Conservation (phyloP, 1,284 basidiomycete species). For the Cystobasidium sp. region DNA sequence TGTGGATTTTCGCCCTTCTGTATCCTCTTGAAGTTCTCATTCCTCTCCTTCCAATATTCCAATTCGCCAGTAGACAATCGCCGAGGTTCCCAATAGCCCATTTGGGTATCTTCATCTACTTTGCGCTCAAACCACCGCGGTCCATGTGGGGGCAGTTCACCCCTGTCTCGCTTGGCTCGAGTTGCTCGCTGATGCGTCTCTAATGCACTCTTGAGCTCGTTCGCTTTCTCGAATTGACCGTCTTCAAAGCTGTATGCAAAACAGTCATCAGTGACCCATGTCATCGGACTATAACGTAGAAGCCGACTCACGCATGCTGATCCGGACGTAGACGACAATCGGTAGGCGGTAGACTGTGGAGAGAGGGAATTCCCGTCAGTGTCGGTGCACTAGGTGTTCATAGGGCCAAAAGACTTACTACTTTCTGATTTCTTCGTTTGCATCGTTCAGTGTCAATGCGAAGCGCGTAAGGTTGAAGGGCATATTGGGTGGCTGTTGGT, state of each 20-base stretch:
- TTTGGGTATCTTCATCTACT: slow-evolving; percentile 81
- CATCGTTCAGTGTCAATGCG: slow-evolving; percentile 87
- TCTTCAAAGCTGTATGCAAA: slow-evolving; percentile 46
- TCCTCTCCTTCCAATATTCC: slow-evolving; percentile 83
- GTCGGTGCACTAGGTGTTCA: neutral
- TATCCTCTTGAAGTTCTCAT: slow-evolving; percentile 64
- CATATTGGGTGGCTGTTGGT: slow-evolving; percentile 71
- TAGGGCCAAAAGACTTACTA: slow-evolving; percentile 54
- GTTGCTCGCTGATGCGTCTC: slow-evolving; percentile 86
- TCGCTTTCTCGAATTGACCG: slow-evolving; percentile 70
- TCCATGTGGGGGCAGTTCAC: slow-evolving; percentile 71
- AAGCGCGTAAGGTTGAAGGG: slow-evolving; percentile 96
- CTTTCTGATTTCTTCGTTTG: slow-evolving; percentile 69
- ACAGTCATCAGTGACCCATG: neutral
- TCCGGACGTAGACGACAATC: slow-evolving; percentile 94
- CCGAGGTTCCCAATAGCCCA: slow-evolving; percentile 79
- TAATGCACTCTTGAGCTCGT: slow-evolving; percentile 80
- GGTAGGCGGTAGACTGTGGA: slow-evolving; percentile 72
- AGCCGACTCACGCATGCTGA: slow-evolving; percentile 67
- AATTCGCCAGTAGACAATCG: slow-evolving; percentile 63
- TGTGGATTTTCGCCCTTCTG: slow-evolving; percentile 54
- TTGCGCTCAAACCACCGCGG: slow-evolving; percentile 67
- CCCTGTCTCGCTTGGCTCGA: slow-evolving; percentile 75
- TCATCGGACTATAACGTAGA: neutral
- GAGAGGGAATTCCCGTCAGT: neutral